A percentile compares a stretch with the other conserved stretches of the same genome.
Conservation (phyloP, 164 flowering plant genomes). For the Stephania cephalantha region DNA sequence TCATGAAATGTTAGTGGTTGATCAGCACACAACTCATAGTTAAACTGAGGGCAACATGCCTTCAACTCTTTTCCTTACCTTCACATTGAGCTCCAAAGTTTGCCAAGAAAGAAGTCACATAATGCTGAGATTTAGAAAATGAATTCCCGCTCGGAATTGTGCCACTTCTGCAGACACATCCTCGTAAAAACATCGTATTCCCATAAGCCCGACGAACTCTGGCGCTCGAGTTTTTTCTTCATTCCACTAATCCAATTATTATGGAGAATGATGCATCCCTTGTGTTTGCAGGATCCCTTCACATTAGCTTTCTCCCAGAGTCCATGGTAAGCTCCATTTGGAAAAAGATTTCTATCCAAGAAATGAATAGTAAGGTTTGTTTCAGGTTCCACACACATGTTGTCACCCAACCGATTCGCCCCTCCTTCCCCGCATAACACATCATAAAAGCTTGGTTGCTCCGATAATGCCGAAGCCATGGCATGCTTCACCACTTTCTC, state of each 20-base stretch:
- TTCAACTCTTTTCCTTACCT: not conserved
- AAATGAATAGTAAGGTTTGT: constrained; percentile 71
- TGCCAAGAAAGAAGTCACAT: not conserved
- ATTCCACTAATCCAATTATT: constrained; percentile 93
- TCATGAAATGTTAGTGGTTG: too few relatives aligned
- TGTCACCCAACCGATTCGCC: constrained; percentile 50
- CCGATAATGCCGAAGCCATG: constrained; percentile 63
- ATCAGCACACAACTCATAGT: too few relatives aligned
- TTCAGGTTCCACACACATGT: constrained; percentile 73
- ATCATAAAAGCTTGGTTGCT: constrained; percentile 97
- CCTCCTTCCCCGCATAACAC: constrained; percentile 83
- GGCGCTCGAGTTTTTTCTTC: constrained; percentile 72
- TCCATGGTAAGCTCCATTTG: constrained; percentile 85
- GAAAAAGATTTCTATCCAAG: constrained; percentile 72
- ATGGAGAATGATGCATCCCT: constrained; percentile 69
- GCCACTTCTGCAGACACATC: constrained; percentile 65
- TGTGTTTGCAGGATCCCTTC: constrained; percentile 45
- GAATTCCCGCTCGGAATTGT: constrained; percentile 12
- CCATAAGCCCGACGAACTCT: constrained; percentile 72
- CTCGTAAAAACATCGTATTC: constrained; percentile 62
- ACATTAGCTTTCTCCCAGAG: constrained; percentile 63
- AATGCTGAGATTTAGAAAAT: constrained; percentile 18
- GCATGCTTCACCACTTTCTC: constrained; percentile 92
- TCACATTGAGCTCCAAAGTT: not conserved
- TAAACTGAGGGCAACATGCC: too few relatives aligned